Base-by-base conservation (phyloP, 768 basidiomycete species). In the Xerocomus brunneocitrinus region DNA sequence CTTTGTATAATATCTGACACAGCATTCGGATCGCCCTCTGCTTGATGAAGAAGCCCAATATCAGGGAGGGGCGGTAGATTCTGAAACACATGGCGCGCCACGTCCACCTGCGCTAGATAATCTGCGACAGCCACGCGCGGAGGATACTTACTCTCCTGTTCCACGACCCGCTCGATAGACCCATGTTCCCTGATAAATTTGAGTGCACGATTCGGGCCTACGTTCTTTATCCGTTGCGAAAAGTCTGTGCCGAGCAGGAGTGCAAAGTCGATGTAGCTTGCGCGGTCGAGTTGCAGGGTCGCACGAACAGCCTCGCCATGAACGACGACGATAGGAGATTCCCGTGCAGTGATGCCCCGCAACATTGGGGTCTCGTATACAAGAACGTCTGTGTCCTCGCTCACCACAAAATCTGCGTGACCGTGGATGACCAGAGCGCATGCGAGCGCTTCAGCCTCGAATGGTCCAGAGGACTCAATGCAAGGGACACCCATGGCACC, bases 191-290 rank as follows among this genome's bases (percentile, higher is more conserved):
- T 79, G 47, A 95, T 89, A 57, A 88, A 81, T 59, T 83, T 84
- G 61, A 91, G 81, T 1, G 91, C 91, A 3, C 83, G 84, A 0
- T 73, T 63, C 1, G 93, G 92, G 1, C 94, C 94, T 1, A 95
- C 74, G 55, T 86, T 84, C 52, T 81, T 87, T 54, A 97, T 89
- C 5, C 94, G 83, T 43, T 85, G 82, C 0, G 90, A 86, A 61
- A 95, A 95, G 69, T 97, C 94, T 2, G 93, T 95, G 10, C 94
- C 94, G 9, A 94, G 78, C 6, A 97, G 76, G 47, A 95, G 80
- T 0, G 83, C 84, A 68, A 95, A 93, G 70, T 97, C 94, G 60
- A 95, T 67, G 68, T 80, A 94, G 47, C 80, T 66, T 0, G 74
- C 62, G 8, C 76, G 77, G 58, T 79, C 72, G 27, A 97, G 79